phyloP scores from a whole-genome alignment of 2,329 filamentous ascomycete species.

The Colletotrichum sojae region DNA sequence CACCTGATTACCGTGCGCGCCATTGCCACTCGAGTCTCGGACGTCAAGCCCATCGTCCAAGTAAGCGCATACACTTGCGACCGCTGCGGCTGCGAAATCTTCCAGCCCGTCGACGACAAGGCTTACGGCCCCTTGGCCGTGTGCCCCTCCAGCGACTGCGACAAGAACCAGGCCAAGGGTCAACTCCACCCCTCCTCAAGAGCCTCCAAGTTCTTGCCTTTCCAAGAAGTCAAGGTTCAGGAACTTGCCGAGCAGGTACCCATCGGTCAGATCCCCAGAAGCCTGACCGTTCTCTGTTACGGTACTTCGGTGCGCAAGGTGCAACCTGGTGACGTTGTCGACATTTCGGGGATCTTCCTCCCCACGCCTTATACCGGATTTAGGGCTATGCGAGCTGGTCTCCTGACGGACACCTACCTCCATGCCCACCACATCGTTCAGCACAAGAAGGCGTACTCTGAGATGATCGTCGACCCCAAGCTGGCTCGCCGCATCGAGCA shows the following conservation, averaged over 20 bases:
- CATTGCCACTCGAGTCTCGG: conserved; percentile 94
- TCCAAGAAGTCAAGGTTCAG: conserved; percentile 98
- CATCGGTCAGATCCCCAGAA: conserved; percentile 95
- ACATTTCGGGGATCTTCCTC: conserved; percentile 94
- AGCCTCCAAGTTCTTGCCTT: conserved; percentile 96
- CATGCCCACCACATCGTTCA: conserved; percentile 95
- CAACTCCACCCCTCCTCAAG: conserved; percentile 95
- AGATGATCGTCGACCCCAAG: conserved; percentile 85
- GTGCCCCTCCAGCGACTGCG: conserved; percentile 92
- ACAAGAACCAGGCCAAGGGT: conserved; percentile 90
- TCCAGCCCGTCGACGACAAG: conserved; percentile 93
- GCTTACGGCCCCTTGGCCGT: conserved; percentile 89
- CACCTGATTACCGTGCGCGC: conserved; percentile 94
- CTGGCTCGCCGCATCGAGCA: conserved; percentile 88
- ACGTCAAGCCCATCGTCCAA: conserved; percentile 97
- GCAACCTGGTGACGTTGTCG: conserved; percentile 94
- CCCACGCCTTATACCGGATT: conserved; percentile 99
- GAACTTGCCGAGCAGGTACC: conserved; percentile 99
- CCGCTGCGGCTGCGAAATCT: conserved; percentile 95
- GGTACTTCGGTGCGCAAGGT: conserved; percentile 88
- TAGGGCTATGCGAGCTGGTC: conserved; percentile 93
- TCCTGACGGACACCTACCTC: conserved; percentile 97
- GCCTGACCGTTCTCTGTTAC: conserved; percentile 90
- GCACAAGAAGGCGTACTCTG: conserved; percentile 98
- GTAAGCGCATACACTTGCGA: conserved; percentile 99